phyloP scores from a whole-genome alignment of 345 rosid species.

The Citrus cavaleriei region DNA sequence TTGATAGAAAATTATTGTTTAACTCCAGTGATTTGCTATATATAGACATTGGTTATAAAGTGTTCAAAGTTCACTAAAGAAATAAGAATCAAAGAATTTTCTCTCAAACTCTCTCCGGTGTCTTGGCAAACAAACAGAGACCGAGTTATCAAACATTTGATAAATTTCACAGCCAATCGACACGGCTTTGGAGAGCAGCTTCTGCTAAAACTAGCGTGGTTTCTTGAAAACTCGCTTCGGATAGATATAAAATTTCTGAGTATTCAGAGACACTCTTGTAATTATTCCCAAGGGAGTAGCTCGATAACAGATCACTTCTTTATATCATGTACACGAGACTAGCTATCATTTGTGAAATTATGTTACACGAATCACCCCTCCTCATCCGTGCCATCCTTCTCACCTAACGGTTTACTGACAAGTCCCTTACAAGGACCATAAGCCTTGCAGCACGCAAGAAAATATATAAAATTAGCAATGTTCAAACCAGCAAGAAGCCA shows the following conservation, averaged over 20 bases:
- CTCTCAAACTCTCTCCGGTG: no score
- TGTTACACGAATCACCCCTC: not conserved
- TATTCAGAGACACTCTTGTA: not conserved
- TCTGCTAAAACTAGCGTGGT: slow-evolving; percentile 13
- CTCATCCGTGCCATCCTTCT: not conserved
- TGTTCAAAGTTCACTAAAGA: no score
- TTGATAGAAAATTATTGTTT: no score
- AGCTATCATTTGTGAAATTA: no score
- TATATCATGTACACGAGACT: no score
- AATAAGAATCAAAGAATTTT: no score
- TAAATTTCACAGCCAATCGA: no score
- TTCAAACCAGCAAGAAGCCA: slow-evolving; percentile 40
- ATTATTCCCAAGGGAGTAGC: not conserved
- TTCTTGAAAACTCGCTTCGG: slow-evolving; percentile 15
- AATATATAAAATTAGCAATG: slow-evolving; percentile 34
- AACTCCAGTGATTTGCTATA: no score
- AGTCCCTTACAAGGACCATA: slow-evolving; percentile 37
- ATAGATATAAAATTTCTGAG: not conserved
- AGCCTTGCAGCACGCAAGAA: slow-evolving; percentile 32
- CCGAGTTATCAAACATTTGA: no score
- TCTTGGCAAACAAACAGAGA: no score
- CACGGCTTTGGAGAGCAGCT: no score
- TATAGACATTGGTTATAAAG: no score
- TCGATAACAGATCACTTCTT: not conserved
- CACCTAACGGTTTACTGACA: not conserved